Percentiles rank a stretch among this genome's conserved stretches.
phyloP scores from a whole-genome alignment of 1,284 basidiomycete genomes.

The Malassezia psittaci region DNA sequence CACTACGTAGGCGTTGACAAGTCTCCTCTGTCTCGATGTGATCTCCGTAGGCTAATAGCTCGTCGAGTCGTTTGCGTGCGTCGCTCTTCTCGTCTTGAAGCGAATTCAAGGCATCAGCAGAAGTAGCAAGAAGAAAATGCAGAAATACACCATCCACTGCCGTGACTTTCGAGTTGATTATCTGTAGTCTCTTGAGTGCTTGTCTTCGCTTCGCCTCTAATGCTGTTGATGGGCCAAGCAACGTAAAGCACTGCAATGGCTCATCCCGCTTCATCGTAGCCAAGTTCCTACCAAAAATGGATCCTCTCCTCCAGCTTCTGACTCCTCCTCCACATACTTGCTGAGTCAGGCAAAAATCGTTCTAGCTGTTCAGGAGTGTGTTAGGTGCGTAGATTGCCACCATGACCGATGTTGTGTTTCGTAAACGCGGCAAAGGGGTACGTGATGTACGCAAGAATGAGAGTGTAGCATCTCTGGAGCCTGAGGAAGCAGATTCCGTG shows the following conservation, averaged over 20 bases:
- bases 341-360: neutral
- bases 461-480: neutral
- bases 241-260: conserved; percentile 20
- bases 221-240: conserved; percentile 48
- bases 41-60: conserved; percentile 80
- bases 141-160: conserved; percentile 75
- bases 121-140: conserved; percentile 67
- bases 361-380: neutral
- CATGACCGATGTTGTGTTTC: conserved; percentile 15
- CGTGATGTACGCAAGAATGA: conserved; percentile 14
- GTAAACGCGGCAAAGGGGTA: conserved; percentile 8
- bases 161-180: conserved; percentile 54
- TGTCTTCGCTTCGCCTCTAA: conserved; percentile 58
- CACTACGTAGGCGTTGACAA: conserved; percentile 49
- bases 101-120: conserved; percentile 52
- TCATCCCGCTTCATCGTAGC: neutral
- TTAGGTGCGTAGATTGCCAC: neutral
- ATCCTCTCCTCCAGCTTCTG: neutral
- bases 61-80: conserved; percentile 57
- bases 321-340: neutral
- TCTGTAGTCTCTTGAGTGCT: conserved; percentile 60
- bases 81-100: conserved; percentile 53
- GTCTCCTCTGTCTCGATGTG: conserved; percentile 56
- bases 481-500: neutral
- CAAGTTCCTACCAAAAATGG: neutral